Evolutionary conservation across 768 basidiomycete species (phyloP).

Genomic region (Leccinum ochraceum): DNA sequence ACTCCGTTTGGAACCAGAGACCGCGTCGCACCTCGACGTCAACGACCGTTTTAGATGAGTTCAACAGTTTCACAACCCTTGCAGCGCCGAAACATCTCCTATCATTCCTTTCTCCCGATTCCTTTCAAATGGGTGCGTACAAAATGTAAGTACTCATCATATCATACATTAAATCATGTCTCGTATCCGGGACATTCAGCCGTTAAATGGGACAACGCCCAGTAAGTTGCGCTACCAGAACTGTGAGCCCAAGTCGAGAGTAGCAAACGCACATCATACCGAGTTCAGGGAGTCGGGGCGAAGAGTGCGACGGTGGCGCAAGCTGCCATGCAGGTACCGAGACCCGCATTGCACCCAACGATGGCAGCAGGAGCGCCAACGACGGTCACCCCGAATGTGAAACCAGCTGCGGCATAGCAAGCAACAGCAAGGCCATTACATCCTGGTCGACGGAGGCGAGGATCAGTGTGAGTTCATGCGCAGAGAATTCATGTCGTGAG

Average conservation of each 20-base stretch:
- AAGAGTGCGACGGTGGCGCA: constrained; percentile 18
- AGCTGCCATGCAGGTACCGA: constrained; percentile 13
- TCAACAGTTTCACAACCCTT: too few species aligned
- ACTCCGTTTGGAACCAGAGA: too few species aligned
- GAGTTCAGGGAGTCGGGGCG: constrained; percentile 24
- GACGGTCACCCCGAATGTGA: constrained; percentile 25
- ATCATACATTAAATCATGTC: background rate
- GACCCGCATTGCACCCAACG: constrained; percentile 21
- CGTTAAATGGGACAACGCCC: background rate
- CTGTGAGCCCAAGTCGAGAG: background rate
- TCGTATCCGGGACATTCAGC: background rate
- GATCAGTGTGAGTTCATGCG: background rate
- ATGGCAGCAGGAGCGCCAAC: constrained; percentile 23
- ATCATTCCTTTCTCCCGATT: too few species aligned
- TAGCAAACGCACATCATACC: background rate
- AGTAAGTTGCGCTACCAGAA: background rate
- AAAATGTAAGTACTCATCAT: background rate
- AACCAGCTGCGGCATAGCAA: constrained; percentile 28
- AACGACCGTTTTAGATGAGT: too few species aligned
- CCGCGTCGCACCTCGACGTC: too few species aligned
- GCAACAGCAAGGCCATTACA: constrained; percentile 24
- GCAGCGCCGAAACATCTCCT: too few species aligned
- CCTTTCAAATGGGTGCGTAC: background rate
- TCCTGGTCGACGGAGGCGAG: constrained; percentile 8
- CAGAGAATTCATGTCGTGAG: background rate